These are phyloP conservation scores for Teratosphaeria destructans DNA, from an alignment of 2,329 filamentous ascomycete species.

Conservation along the genomic window DNA sequence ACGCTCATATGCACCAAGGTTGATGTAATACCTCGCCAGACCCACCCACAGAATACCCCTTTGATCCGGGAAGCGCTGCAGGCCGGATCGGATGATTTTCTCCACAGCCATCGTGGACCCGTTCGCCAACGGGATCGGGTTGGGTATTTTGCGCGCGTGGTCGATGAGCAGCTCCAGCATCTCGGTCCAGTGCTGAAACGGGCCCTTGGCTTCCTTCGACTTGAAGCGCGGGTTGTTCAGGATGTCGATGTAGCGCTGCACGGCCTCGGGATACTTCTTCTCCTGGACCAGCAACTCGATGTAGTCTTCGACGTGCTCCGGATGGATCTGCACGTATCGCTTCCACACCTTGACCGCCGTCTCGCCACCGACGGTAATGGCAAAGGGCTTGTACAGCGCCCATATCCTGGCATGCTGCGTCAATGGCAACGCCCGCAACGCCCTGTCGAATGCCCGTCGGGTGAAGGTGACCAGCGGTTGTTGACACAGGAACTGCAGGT, in stretches of 20 bases:
- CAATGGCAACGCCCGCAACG: constrained; percentile 79
- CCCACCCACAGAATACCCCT: constrained; percentile 91
- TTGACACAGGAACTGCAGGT: constrained; percentile 76
- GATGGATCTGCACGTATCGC: constrained; percentile 93
- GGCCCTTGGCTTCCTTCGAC: constrained; percentile 88
- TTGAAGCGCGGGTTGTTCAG: constrained; percentile 83
- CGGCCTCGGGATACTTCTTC: constrained; percentile 79
- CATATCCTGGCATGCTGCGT: constrained; percentile 95
- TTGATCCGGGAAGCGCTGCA: constrained; percentile 83
- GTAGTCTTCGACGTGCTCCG: constrained; percentile 89
- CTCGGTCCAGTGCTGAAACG: constrained; percentile 94
- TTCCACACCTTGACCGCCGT: constrained; percentile 91
- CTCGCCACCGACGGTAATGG: constrained; percentile 77
- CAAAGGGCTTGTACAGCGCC: constrained; percentile 83
- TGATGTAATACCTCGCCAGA: constrained; percentile 92
- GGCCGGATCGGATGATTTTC: constrained; percentile 83
- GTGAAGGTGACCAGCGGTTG: constrained; percentile 87
- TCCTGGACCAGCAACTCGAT: constrained; percentile 79
- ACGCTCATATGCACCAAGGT: constrained; percentile 80
- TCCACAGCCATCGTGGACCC: constrained; percentile 83
- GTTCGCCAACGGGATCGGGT: constrained; percentile 69
- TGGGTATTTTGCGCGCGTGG: constrained; percentile 50
- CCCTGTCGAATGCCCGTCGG: constrained; percentile 80
- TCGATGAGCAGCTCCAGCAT: constrained; percentile 92
- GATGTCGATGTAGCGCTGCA: constrained; percentile 81